Conservation (phyloP, 805 yeast genomes). For the Torulaspora maleeae region DNA sequence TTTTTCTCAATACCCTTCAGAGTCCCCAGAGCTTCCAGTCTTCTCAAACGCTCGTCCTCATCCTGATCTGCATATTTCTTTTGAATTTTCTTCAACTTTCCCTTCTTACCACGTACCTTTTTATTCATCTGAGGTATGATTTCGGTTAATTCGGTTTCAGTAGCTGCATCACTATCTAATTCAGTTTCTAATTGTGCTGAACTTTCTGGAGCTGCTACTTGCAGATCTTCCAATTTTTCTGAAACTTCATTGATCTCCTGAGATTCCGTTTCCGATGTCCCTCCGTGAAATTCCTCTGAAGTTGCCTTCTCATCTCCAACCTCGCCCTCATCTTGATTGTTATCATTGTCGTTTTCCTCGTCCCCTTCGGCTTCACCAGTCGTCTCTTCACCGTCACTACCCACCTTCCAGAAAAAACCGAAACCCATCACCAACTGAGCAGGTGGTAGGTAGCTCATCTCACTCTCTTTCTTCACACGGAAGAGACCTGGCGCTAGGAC, state of each 20-base stretch:
- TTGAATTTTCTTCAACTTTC: conserved; percentile 75
- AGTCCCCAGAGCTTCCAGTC: conserved; percentile 83
- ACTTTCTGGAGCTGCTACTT: neutral
- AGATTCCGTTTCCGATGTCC: neutral
- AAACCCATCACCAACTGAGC: conserved; percentile 87
- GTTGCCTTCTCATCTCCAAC: conserved; percentile 7
- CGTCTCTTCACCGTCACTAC: conserved; percentile 1
- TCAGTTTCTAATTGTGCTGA: neutral
- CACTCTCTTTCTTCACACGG: conserved; percentile 46
- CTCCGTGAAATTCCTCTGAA: neutral
- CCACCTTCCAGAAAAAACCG: conserved; percentile 67
- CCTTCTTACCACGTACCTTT: conserved; percentile 76
- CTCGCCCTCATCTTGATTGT: conserved; percentile 9
- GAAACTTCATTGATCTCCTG: neutral
- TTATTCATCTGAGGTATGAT: conserved; percentile 33
- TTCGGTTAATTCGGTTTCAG: conserved; percentile 5
- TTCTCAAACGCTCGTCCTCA: conserved; percentile 70
- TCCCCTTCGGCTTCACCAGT: conserved; percentile 6
- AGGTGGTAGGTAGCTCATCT: conserved; percentile 63
- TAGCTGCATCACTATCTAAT: conserved; percentile 9
- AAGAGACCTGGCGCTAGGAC: conserved; percentile 61
- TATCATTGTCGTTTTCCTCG: conserved; percentile 5
- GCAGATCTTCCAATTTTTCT: neutral
- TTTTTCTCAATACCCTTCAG: conserved; percentile 50
- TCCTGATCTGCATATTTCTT: conserved; percentile 87